These are phyloP conservation scores for Pythium utonaiense DNA, from an alignment of 352 stramenopile genomes.

Conservation along the genomic window DNA sequence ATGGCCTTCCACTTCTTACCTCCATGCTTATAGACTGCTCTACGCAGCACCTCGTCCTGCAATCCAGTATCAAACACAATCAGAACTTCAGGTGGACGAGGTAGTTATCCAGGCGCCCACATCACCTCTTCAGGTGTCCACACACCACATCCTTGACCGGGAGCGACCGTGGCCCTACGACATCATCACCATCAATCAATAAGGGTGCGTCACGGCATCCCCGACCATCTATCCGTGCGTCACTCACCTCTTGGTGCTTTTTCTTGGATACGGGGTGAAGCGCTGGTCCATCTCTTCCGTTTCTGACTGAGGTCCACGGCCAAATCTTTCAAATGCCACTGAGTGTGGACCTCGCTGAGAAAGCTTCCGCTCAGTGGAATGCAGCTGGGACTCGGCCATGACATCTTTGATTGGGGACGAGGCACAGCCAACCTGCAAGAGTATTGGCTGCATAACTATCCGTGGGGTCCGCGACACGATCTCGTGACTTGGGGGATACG, in stretches of 20 bases:
- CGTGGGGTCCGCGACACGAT: too few relatives aligned
- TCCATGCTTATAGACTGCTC: conserved; percentile 64
- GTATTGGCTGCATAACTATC: not conserved
- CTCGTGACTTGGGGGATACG: too few relatives aligned
- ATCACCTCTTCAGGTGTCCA: conserved; percentile 49
- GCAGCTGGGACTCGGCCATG: not conserved
- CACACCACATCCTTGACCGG: not conserved
- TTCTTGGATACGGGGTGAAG: conserved; percentile 29
- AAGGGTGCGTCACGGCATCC: conserved; percentile 1
- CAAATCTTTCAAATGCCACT: not conserved
- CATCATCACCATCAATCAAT: conserved; percentile 3
- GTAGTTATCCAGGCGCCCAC: not conserved
- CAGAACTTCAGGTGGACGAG: not conserved
- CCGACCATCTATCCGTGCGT: conserved; percentile 17
- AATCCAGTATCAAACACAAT: not conserved
- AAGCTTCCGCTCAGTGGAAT: not conserved
- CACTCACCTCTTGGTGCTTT: conserved; percentile 26
- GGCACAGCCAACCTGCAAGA: not conserved
- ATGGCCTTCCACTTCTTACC: conserved; percentile 83
- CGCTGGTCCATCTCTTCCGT: conserved; percentile 23
- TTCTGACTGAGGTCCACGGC: not conserved
- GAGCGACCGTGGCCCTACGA: not conserved
- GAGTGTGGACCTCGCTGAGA: not conserved
- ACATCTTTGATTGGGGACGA: not conserved
- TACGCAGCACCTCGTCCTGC: conserved; percentile 67